A percentile compares a stretch with the other conserved stretches of the same genome.
These are phyloP conservation scores for Geotrichum reessii DNA, from an alignment of 1,139 yeast genomes.

Conservation along the genomic window DNA sequence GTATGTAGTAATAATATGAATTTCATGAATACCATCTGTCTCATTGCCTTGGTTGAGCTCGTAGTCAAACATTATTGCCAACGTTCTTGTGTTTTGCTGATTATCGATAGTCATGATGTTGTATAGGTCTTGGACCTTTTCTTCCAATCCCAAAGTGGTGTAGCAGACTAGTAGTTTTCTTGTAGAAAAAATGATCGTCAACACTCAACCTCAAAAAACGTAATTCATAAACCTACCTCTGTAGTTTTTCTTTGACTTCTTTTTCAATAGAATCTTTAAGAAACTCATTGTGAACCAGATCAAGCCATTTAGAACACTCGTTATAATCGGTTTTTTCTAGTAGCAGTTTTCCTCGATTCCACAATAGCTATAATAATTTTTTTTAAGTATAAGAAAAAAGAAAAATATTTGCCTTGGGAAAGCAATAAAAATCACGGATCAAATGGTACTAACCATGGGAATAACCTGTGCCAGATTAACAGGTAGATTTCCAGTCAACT, in stretches of 20 bases:
- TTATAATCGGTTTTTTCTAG: neutral
- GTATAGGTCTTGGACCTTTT: slow-evolving; percentile 4
- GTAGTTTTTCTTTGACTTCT: slow-evolving; percentile 11
- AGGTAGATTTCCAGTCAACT: slow-evolving; percentile 11
- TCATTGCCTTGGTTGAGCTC: slow-evolving; percentile 2
- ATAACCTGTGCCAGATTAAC: slow-evolving; percentile 9
- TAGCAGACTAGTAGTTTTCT: slow-evolving; percentile 15
- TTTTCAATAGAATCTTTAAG: slow-evolving; percentile 6
- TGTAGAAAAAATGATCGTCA: neutral
- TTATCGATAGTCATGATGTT: neutral
- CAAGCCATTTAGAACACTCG: slow-evolving; percentile 15
- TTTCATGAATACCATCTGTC: neutral
- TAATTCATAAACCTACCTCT: slow-evolving; percentile 7
- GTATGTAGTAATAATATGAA: neutral
- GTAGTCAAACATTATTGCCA: slow-evolving; percentile 12
- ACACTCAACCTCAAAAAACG: neutral
- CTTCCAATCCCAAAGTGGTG: slow-evolving; percentile 3
- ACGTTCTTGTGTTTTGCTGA: slow-evolving; percentile 11
- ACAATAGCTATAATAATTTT: slow-evolving; percentile 10
- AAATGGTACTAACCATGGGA: slow-evolving; percentile 12
- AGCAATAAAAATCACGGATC: neutral
- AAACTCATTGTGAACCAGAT: slow-evolving; percentile 5
- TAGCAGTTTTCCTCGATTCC: slow-evolving; percentile 14
- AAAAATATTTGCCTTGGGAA: neutral
- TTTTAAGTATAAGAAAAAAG: neutral